Percentiles rank a stretch among this genome's conserved stretches.
Evolutionary conservation across 2,329 filamentous ascomycete genomes (phyloP).

Genomic region (Talaromyces pinophilus): DNA sequence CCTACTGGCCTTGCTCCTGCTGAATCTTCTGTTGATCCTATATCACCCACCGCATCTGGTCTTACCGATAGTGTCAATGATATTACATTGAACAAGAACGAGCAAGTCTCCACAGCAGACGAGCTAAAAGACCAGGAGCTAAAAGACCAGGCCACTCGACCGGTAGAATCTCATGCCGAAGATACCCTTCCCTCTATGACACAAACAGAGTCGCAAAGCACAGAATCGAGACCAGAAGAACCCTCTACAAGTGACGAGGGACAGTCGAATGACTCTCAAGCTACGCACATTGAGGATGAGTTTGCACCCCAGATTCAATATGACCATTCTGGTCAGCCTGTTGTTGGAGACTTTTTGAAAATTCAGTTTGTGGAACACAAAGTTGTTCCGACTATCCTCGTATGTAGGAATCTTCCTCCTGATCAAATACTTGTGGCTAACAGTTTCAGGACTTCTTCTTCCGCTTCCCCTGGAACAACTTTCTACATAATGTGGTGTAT

Average conservation of each 20-base stretch:
- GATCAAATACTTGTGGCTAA: not conserved
- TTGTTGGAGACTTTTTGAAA: constrained; percentile 93
- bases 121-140: constrained; percentile 22
- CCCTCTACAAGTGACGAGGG: constrained; percentile 21
- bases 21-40: constrained; percentile 32
- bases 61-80: constrained; percentile 57
- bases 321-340: constrained; percentile 66
- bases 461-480: constrained; percentile 98
- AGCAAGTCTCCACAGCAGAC: constrained; percentile 45
- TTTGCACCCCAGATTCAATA: constrained; percentile 53
- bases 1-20: not conserved
- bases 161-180: constrained; percentile 56
- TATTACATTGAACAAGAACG: constrained; percentile 63
- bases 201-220: constrained; percentile 27
- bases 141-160: not conserved
- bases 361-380: constrained; percentile 93
- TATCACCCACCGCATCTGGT: constrained; percentile 55
- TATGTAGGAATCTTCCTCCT: constrained; percentile 52
- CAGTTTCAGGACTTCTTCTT: constrained; percentile 84
- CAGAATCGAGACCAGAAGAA: constrained; percentile 22
- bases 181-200: constrained; percentile 60
- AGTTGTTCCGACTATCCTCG: constrained; percentile 92
- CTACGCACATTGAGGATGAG: constrained; percentile 32
- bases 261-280: not conserved
- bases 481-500: constrained; percentile 97